These are phyloP conservation scores for Fusarium falciforme DNA, from an alignment of 2,329 filamentous ascomycete species.

Conservation along the genomic window DNA sequence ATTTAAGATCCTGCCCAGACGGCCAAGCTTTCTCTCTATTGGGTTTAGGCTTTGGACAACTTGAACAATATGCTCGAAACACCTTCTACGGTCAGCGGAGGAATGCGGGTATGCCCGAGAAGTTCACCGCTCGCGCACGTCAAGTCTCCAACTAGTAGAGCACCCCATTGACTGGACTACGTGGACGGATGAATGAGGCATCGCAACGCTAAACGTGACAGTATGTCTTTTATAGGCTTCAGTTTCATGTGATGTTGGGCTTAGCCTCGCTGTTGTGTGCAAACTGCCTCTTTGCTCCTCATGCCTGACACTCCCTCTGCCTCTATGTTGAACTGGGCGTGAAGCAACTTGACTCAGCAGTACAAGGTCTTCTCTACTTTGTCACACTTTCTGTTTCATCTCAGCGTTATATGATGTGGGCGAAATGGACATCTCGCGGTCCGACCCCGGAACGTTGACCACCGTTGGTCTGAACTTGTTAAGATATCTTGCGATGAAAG, in stretches of 20 bases:
- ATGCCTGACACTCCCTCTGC: neutral
- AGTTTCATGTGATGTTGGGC: neutral
- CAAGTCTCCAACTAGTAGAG: neutral
- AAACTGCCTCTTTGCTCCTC: neutral
- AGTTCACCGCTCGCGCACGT: neutral
- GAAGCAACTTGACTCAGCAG: neutral
- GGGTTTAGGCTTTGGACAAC: neutral
- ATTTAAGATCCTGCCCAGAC: neutral
- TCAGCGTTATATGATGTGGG: neutral
- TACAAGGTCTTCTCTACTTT: neutral
- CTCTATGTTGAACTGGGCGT: neutral
- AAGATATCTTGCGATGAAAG: neutral
- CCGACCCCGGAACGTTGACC: neutral
- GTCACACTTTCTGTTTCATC: neutral
- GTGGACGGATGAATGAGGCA: too few relatives aligned
- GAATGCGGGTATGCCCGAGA: neutral
- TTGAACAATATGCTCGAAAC: neutral
- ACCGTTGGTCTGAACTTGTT: neutral
- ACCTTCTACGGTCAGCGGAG: neutral
- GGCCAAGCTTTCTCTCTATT: neutral
- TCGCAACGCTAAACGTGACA: neutral
- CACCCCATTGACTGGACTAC: neutral
- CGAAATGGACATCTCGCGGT: neutral
- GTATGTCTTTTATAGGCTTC: neutral
- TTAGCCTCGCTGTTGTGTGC: neutral